A percentile compares a stretch with the other conserved stretches of the same genome.
Evolutionary conservation across 2,329 filamentous ascomycete genomes (phyloP).

Genomic region (Fonsecaea pedrosoi): DNA sequence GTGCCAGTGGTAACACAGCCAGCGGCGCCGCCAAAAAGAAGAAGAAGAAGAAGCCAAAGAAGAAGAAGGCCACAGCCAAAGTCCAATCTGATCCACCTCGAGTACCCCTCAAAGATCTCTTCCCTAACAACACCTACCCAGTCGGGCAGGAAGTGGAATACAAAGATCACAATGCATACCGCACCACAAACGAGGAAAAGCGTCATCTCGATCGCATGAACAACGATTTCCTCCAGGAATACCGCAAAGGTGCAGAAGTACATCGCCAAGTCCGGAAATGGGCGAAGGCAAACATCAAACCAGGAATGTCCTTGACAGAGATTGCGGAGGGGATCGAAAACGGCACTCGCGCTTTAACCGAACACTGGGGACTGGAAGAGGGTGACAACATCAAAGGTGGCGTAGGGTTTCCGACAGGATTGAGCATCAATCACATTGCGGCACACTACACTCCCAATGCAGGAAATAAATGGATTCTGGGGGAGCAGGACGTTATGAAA

Average conservation of each 20-base stretch:
- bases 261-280: conserved; percentile 86
- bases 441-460: conserved; percentile 89
- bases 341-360: conserved; percentile 76
- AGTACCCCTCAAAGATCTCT: conserved; percentile 74
- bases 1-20: conserved; percentile 41
- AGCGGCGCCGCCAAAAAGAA: conserved; percentile 74
- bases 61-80: conserved; percentile 67
- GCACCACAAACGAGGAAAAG: conserved; percentile 85
- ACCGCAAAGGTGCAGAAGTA: conserved; percentile 84
- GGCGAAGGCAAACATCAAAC: conserved; percentile 80
- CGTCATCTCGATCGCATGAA: conserved; percentile 81
- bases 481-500: conserved; percentile 74
- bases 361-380: conserved; percentile 76
- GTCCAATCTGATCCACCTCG: conserved; percentile 79
- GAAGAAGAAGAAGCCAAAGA: conserved; percentile 79
- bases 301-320: conserved; percentile 78
- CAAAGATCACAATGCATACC: conserved; percentile 74
- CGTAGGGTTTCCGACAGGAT: conserved; percentile 84
- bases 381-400: conserved; percentile 79
- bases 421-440: conserved; percentile 83
- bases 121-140: conserved; percentile 74
- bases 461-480: conserved; percentile 76
- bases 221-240: conserved; percentile 78
- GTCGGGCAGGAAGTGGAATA: conserved; percentile 81
- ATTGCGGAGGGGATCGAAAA: conserved; percentile 90